Evolutionary conservation across 306 rosid genomes (phyloP).

Genomic region (Acacia acuminata): DNA sequence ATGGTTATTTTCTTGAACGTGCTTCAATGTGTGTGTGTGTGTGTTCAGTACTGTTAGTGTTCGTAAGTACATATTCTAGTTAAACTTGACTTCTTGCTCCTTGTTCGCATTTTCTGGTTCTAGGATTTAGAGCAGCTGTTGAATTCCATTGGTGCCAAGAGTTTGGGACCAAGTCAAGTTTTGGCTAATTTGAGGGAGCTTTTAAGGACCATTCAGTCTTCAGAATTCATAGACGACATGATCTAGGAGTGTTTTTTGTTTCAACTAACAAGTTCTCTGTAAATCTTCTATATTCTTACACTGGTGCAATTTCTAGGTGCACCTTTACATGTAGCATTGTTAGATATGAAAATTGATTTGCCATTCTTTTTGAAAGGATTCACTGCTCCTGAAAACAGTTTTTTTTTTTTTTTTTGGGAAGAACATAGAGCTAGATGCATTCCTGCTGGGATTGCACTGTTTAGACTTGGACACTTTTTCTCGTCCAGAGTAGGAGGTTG

Average conservation of each 20-base stretch:
- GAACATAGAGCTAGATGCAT: constrained; percentile 7
- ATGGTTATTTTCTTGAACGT: not conserved
- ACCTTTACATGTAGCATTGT: constrained; percentile 54
- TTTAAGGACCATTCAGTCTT: constrained; percentile 72
- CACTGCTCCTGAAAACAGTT: not conserved
- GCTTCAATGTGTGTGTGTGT: not conserved
- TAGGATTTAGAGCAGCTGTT: constrained; percentile 97
- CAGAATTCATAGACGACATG: constrained; percentile 64
- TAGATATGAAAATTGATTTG: constrained; percentile 30
- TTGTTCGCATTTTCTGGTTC: constrained; percentile 24
- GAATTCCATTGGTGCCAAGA: constrained; percentile 78
- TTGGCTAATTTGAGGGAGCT: constrained; percentile 96
- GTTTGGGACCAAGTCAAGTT: constrained; percentile 92
- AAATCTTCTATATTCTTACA: constrained; percentile 58
- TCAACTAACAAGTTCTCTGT: constrained; percentile 46
- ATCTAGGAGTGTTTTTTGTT: constrained; percentile 29
- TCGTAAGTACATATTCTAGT: constrained; percentile 4
- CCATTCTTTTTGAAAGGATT: constrained; percentile 32
- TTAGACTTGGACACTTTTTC: not conserved
- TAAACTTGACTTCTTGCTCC: constrained; percentile 25
- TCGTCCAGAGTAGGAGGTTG: not conserved
- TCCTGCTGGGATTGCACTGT: not conserved
- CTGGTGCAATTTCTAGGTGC: constrained; percentile 82
- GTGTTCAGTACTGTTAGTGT: not conserved
- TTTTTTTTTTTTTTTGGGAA: not conserved